These are phyloP conservation scores for Linum tenue DNA, from an alignment of 345 rosid genomes.

Conservation along the genomic window DNA sequence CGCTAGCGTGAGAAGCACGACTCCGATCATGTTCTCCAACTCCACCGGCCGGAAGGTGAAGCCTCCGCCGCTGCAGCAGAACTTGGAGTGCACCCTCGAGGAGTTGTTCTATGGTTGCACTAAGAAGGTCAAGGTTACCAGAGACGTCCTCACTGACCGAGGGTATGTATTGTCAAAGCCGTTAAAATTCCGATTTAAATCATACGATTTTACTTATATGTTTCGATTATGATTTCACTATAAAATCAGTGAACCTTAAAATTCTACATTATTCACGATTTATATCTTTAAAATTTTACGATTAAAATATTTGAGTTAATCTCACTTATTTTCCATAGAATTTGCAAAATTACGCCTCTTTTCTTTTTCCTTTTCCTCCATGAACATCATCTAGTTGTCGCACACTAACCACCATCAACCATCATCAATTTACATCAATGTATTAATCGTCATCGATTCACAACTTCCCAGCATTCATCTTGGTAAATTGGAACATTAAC, in stretches of 20 bases:
- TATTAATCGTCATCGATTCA: neutral
- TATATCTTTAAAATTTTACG: no score
- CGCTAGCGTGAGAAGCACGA: conserved; percentile 13
- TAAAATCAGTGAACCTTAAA: no score
- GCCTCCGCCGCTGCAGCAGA: conserved; percentile 47
- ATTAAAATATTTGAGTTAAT: no score
- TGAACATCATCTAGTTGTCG: no score
- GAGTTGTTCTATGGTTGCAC: conserved; percentile 58
- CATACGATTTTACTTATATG: neutral
- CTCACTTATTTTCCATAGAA: no score
- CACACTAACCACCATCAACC: no score
- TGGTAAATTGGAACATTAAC: neutral
- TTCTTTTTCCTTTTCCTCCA: no score
- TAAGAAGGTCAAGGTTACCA: conserved; percentile 45
- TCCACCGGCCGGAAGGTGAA: conserved; percentile 40
- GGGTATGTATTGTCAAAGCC: conserved; percentile 35
- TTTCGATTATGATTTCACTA: no score
- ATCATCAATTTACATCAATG: no score
- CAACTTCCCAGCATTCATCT: neutral
- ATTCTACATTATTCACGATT: no score
- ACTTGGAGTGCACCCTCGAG: conserved; percentile 74
- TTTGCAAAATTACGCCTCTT: no score
- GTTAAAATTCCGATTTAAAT: neutral
- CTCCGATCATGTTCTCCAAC: conserved; percentile 57
- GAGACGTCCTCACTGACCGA: conserved; percentile 41